Base-by-base conservation (phyloP, 1,284 basidiomycete species). In the Rhodotorula sp. region DNA sequence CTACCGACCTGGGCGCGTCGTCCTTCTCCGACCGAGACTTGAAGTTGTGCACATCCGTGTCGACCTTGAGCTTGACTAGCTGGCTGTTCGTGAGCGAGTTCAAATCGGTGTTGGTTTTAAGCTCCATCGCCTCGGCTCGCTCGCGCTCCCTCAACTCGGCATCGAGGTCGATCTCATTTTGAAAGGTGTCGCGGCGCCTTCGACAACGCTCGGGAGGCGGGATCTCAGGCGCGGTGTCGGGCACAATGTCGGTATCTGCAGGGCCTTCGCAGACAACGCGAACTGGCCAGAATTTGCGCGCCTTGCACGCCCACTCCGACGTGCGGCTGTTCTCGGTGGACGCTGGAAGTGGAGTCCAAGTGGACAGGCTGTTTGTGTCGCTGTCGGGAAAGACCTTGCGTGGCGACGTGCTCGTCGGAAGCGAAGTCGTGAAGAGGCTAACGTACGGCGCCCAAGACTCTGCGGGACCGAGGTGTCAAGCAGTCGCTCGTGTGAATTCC, bases 231-330 rank as follows among this genome's bases (percentile, higher is more conserved):
- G 4, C 6, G 19, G 36, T 27, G 27, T 5, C 36, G 1, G 59
- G 59, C 8, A 52, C 49, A 34, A 63, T 7, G 20, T 54, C 57
- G 36, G 17, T 7, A 1, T 27, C 29, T 19, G 49, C 24, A 10
- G 66, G 58, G 4, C 68, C 68, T 24, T 71, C 64, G 56, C 68
- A 54, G 11, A 57, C 57, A 24, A 73, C 69, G 24, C 66, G 57
- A 17, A 71, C 66, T 0, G 72, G 64, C 72, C 72, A 73, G 58
- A 71, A 73, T 19, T 57, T 49, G n/a, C 62, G 61, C 44, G 66
- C 62, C 30, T 73, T 73, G 61, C 66, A 68, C 4, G 60, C 30
- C 68, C 69, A 73, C 6, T 66, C 59, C 6, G 39, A 62, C 22
- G 54, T n/a, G 34, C 17, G 27, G 46, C 36, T 19, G 4, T 44